These are phyloP conservation scores for Lentinula aciculospora DNA, from an alignment of 768 basidiomycete species.

Conservation along the genomic window DNA sequence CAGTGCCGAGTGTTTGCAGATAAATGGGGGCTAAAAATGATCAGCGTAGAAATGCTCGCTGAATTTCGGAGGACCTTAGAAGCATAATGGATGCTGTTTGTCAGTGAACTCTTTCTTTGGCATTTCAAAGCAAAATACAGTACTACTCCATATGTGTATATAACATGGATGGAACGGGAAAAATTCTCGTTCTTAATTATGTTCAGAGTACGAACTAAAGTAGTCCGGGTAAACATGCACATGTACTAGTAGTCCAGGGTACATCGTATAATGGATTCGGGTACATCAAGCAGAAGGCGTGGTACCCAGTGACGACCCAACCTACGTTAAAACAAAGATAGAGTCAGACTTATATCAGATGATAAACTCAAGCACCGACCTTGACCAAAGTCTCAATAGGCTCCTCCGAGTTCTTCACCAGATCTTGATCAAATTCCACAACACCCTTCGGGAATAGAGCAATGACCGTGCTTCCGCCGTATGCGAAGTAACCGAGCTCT, in stretches of 20 bases:
- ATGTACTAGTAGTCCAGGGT: background rate
- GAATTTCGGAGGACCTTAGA: conserved; percentile 33
- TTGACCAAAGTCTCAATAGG: conserved; percentile 67
- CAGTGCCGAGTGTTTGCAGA: conserved; percentile 91
- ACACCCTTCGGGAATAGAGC: conserved; percentile 51
- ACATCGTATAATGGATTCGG: background rate
- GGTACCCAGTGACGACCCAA: background rate
- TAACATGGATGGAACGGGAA: background rate
- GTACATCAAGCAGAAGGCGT: background rate
- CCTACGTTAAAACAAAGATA: background rate
- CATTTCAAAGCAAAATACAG: background rate
- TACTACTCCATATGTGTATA: background rate
- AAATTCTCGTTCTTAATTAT: background rate
- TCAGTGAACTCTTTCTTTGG: background rate
- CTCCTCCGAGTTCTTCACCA: conserved; percentile 45
- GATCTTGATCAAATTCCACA: conserved; percentile 56
- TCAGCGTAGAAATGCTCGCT: conserved; percentile 83
- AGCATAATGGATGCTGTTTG: background rate
- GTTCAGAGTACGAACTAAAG: background rate
- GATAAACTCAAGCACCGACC: conserved; percentile 19
- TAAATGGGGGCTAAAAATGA: conserved; percentile 87
- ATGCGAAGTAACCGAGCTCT: conserved; percentile 63
- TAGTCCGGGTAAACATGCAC: background rate
- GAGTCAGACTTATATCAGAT: background rate
- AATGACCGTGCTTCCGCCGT: conserved; percentile 74